Conservation (phyloP, 2,329 filamentous ascomycete species). For the Colletotrichum ledebouriae region DNA sequence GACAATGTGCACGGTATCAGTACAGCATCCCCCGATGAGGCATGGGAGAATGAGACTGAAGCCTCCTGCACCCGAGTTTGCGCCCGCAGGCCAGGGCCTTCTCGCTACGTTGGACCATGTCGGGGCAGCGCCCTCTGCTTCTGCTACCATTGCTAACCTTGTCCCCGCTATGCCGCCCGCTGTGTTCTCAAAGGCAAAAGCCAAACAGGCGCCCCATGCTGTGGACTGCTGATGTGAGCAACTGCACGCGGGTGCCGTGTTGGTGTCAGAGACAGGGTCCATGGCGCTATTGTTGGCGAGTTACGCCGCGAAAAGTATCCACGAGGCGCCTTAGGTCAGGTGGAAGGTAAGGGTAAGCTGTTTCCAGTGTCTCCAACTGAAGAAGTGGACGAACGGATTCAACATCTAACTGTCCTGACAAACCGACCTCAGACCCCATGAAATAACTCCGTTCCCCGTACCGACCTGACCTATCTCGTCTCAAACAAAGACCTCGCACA, state of each 20-base stretch:
- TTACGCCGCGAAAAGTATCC: neutral
- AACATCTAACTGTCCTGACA: slow-evolving; percentile 31
- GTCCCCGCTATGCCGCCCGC: slow-evolving; percentile 38
- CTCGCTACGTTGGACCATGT: slow-evolving; percentile 35
- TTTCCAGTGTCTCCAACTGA: slow-evolving; percentile 31
- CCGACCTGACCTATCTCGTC: slow-evolving; percentile 30
- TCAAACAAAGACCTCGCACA: slow-evolving; percentile 40
- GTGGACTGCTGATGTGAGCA: slow-evolving; percentile 27
- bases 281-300: slow-evolving; percentile 1
- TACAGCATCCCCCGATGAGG: neutral
- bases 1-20: slow-evolving; percentile 9
- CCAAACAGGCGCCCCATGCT: slow-evolving; percentile 36
- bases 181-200: slow-evolving; percentile 36
- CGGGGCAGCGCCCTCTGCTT: slow-evolving; percentile 24
- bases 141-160: slow-evolving; percentile 35
- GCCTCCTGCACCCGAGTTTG: slow-evolving; percentile 36
- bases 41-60: slow-evolving; percentile 36
- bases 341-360: slow-evolving; percentile 33
- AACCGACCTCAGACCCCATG: slow-evolving; percentile 33
- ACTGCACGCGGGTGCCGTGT: slow-evolving; percentile 28
- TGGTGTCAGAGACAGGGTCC: neutral
- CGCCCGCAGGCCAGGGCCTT: slow-evolving; percentile 35
- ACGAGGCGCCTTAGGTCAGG: slow-evolving; percentile 12
- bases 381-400: slow-evolving; percentile 22
- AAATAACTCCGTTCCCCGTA: slow-evolving; percentile 38